Percentiles rank a stretch among this genome's conserved stretches.
Evolutionary conservation across 2,329 filamentous ascomycete species (phyloP).

Genomic region (Diaporthe ilicicola): DNA sequence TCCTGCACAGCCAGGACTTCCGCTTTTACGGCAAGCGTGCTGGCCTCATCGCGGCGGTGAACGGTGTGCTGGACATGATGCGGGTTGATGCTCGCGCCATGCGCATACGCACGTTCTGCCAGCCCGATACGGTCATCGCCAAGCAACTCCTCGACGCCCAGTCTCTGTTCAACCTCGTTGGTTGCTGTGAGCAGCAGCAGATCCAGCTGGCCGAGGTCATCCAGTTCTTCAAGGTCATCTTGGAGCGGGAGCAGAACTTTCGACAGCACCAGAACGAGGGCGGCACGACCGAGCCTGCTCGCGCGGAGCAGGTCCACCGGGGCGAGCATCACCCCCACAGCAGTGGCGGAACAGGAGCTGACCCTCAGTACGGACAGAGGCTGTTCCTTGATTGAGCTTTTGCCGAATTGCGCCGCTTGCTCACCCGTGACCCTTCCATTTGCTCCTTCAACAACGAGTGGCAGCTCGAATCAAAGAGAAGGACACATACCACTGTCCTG

Average conservation of each 20-base stretch:
- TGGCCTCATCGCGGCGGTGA: conserved; percentile 51
- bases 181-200: conserved; percentile 53
- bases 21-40: conserved; percentile 61
- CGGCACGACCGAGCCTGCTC: neutral
- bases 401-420: neutral
- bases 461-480: neutral
- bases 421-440: neutral
- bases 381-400: conserved; percentile 23
- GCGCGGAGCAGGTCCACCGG: neutral
- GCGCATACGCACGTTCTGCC: conserved; percentile 63
- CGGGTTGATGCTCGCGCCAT: conserved; percentile 61
- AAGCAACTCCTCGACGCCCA: conserved; percentile 66
- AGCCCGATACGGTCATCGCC: conserved; percentile 65
- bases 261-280: conserved; percentile 34
- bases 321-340: neutral
- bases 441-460: too few species aligned
- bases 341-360: conserved; percentile 23
- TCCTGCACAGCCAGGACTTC: conserved; percentile 59
- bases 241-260: conserved; percentile 53
- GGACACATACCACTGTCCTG: too few species aligned
- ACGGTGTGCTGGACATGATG: conserved; percentile 60
- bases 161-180: conserved; percentile 59
- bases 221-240: conserved; percentile 62
- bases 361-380: conserved; percentile 14
- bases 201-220: conserved; percentile 58